These are phyloP conservation scores for Smallanthus sonchifolius DNA, from an alignment of 129 eudicot species.

Conservation along the genomic window DNA sequence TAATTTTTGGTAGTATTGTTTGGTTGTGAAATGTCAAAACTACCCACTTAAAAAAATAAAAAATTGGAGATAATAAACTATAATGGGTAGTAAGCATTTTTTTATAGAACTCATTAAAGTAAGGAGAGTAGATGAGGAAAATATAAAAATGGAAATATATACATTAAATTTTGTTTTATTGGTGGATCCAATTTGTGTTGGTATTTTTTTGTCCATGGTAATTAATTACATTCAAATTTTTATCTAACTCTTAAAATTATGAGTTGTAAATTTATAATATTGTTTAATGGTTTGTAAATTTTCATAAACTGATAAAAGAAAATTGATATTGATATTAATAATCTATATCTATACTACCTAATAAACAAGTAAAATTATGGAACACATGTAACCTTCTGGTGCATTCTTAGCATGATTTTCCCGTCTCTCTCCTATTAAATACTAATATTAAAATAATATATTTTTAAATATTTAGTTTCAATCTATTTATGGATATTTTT, in stretches of 20 bases:
- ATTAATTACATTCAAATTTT: neutral
- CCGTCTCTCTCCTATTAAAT: too few species aligned
- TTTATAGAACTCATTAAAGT: slow-evolving; percentile 18
- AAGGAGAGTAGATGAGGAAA: slow-evolving; percentile 28
- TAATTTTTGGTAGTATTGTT: slow-evolving; percentile 23
- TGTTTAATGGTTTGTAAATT: neutral
- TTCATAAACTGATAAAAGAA: neutral
- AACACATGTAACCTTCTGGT: too few species aligned
- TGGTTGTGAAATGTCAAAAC: slow-evolving; percentile 19
- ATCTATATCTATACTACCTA: too few species aligned
- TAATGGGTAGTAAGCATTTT: slow-evolving; percentile 22
- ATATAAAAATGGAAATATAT: slow-evolving; percentile 28
- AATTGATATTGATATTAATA: too few species aligned
- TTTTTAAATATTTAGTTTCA: too few species aligned
- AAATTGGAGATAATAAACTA: slow-evolving; percentile 18
- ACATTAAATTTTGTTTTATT: slow-evolving; percentile 24
- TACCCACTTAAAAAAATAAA: slow-evolving; percentile 5
- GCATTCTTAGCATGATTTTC: too few species aligned
- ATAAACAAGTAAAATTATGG: too few species aligned
- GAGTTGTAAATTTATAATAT: neutral
- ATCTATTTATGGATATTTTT: too few species aligned
- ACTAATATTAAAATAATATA: too few species aligned
- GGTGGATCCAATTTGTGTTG: slow-evolving; percentile 3
- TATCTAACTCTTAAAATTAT: neutral
- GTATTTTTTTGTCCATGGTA: neutral